Evolutionary conservation across 345 rosid genomes (phyloP), one percentile per base, ranked within the genome.

Genomic region (Lepidium aucheri): DNA sequence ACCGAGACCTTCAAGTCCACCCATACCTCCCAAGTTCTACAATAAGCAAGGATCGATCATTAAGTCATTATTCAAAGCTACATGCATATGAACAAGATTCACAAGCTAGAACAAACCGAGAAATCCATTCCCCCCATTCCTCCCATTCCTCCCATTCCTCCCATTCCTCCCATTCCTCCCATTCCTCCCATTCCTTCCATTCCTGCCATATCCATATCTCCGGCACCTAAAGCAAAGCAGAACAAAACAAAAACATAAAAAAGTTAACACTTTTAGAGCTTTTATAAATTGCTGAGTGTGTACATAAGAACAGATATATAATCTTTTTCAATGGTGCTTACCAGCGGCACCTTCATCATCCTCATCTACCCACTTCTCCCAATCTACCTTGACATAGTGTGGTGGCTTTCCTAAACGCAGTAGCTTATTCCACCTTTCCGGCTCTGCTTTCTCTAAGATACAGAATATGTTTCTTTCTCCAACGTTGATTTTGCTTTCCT

Each of bases 361-460:
- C 75, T 88, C 95, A 70, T 90, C 97, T 18, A 87, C 95, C 97
- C 95, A 90, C 69, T 87, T 90, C 80, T 90, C 94, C 97, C 97
- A 90, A 62, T 90, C 97, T 7, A 87, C 84, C 80, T 90, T 90
- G 41, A 90, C 76, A 69, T 81, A 90, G 79, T 87, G 94, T 13
- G 97, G 97, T 4, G 81, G 17, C 55, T 84, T 90, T 26, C 81
- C 88, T 32, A 79, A 86, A 2, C 84, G 83, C 72, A 87, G 39
- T 56, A 90, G 68, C 73, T 80, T 87, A 44, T 85, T 75, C 97
- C 97, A 90, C 88, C 97, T 84, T 24, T 49, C 84, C 8, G 80
- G 77, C 78, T 87, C 90, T 32, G 84, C 90, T 81, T 90, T 90
- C 75, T 85, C 95, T 57, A 90, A 54, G 45, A 90, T 76, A 59